Evolutionary conservation across 163 green algal genomes (phyloP).

Genomic region (Volvox carteri): DNA sequence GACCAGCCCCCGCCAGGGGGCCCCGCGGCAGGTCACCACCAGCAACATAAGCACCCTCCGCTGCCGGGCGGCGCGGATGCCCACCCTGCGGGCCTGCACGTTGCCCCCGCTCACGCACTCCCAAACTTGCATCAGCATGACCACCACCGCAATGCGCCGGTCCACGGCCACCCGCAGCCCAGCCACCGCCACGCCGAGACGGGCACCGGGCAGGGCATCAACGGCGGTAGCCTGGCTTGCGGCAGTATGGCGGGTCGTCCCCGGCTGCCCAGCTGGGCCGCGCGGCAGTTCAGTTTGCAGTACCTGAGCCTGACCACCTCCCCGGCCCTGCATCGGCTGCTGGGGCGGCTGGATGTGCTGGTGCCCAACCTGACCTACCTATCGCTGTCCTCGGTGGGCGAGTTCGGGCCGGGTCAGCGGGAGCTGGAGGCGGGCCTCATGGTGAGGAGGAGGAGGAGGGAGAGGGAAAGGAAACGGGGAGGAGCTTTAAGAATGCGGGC

Average conservation of each 20-base stretch:
- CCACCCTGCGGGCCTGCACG: neutral
- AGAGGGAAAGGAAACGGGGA: neutral
- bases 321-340: constrained; percentile 18
- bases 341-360: constrained; percentile 33
- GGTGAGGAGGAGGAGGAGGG: constrained; percentile 5
- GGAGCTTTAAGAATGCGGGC: no score
- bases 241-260: neutral
- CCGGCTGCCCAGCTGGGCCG: neutral
- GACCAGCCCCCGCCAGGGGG: neutral
- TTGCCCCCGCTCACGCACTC: neutral
- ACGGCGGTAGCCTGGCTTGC: neutral
- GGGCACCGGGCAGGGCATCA: neutral
- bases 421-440: constrained; percentile 53
- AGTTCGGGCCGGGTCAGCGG: constrained; percentile 26
- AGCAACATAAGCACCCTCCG: neutral
- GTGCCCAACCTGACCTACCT: constrained; percentile 38
- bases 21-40: neutral
- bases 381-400: constrained; percentile 31
- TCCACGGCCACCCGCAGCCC: neutral
- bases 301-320: constrained; percentile 45
- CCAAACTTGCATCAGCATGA: constrained; percentile 9
- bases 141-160: neutral
- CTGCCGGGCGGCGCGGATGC: no score
- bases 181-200: neutral
- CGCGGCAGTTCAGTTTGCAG: constrained; percentile 8